phyloP scores from a whole-genome alignment of 2,329 filamentous ascomycete genomes.

The Paecilomyces fulvus region DNA sequence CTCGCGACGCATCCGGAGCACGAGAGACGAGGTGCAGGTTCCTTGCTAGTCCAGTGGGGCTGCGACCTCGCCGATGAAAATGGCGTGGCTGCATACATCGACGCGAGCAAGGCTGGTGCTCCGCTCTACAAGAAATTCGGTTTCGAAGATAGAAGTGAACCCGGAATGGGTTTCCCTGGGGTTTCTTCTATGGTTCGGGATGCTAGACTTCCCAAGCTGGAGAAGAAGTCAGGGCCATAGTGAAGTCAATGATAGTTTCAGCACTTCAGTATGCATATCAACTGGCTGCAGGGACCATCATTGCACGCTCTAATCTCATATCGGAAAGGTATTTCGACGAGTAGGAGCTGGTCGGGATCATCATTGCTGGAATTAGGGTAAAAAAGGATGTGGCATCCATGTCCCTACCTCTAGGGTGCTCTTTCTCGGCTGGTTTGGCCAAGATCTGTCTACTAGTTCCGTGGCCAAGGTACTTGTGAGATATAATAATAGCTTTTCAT shows the following conservation, averaged over 20 bases:
- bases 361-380: too few species aligned
- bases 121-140: slow-evolving; percentile 32
- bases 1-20: slow-evolving; percentile 37
- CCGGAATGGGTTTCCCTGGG: neutral
- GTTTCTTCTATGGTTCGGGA: neutral
- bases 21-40: slow-evolving; percentile 33
- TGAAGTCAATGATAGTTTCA: neutral
- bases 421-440: too few species aligned
- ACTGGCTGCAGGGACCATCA: too few species aligned
- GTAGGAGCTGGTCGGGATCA: too few species aligned
- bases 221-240: neutral
- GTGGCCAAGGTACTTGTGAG: too few species aligned
- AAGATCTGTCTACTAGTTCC: too few species aligned
- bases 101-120: slow-evolving; percentile 28
- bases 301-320: too few species aligned
- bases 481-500: neutral
- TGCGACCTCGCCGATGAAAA: slow-evolving; percentile 28
- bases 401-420: too few species aligned
- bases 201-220: neutral
- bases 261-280: too few species aligned
- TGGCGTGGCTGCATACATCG: slow-evolving; percentile 28
- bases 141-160: slow-evolving; percentile 24
- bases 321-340: too few species aligned
- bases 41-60: slow-evolving; percentile 31
- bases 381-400: too few species aligned